A percentile compares a stretch with the other conserved stretches of the same genome.
Evolutionary conservation across 2,329 filamentous ascomycete genomes (phyloP).

Genomic region (Stachybotrys elegans): DNA sequence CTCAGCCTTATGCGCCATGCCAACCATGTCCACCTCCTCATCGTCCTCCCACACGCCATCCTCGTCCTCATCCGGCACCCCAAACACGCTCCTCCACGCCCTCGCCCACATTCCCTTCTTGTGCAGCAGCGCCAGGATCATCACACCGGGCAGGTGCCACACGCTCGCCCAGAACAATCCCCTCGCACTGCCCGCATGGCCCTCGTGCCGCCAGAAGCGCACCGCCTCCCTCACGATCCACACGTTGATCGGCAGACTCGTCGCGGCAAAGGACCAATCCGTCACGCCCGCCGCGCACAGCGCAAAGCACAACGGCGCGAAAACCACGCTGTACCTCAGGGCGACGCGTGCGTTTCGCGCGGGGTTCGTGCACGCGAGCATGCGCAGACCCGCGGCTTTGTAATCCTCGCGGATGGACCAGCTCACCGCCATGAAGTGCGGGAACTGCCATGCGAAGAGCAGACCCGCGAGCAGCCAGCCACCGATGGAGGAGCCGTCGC

Average conservation of each 20-base stretch:
- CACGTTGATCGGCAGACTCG: conserved; percentile 74
- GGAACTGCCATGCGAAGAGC: conserved; percentile 95
- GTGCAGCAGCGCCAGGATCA: conserved; percentile 85
- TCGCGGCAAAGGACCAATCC: conserved; percentile 77
- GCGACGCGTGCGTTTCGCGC: conserved; percentile 81
- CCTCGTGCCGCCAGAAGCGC: conserved; percentile 73
- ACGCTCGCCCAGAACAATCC: conserved; percentile 96
- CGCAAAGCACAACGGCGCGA: conserved; percentile 79
- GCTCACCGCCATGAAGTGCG: conserved; percentile 93
- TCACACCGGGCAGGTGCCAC: conserved; percentile 86
- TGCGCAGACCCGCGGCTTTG: conserved; percentile 60
- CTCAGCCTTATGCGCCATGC: conserved; percentile 20
- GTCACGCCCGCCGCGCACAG: conserved; percentile 78
- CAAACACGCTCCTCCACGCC: conserved; percentile 66
- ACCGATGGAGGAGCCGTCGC: conserved; percentile 58
- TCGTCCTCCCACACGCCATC: conserved; percentile 53
- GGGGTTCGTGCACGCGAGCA: conserved; percentile 85
- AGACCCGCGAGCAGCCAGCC: conserved; percentile 85
- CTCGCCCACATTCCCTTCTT: conserved; percentile 91
- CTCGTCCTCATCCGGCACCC: conserved; percentile 45
- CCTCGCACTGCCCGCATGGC: conserved; percentile 73
- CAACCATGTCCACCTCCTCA: conserved; percentile 42
- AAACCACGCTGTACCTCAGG: conserved; percentile 76
- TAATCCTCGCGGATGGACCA: conserved; percentile 91
- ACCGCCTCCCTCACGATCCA: conserved; percentile 82